These are phyloP conservation scores for Cyclotella kingstonii DNA, from an alignment of 108 stramenopile species.

Conservation along the genomic window DNA sequence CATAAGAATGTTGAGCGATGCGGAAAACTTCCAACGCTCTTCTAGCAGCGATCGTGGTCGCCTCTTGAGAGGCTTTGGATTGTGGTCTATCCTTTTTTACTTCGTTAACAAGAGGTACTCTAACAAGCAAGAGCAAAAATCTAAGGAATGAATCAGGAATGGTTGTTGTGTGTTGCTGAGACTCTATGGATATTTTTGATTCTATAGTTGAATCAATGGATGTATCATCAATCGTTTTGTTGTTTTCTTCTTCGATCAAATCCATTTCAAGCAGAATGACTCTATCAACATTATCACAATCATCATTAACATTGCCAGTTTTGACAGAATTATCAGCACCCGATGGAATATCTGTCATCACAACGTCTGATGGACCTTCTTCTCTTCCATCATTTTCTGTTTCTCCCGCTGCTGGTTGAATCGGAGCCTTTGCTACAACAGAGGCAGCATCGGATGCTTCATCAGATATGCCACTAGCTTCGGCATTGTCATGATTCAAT, in stretches of 20 bases:
- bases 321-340: too few relatives aligned
- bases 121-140: conserved; percentile 20
- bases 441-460: too few relatives aligned
- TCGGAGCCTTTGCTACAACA: too few relatives aligned
- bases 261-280: too few relatives aligned
- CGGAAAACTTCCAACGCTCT: conserved; percentile 21
- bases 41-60: conserved; percentile 14
- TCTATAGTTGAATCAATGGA: neutral
- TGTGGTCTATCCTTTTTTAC: conserved; percentile 5
- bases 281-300: too few relatives aligned
- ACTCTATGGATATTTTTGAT: neutral
- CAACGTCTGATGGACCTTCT: too few relatives aligned
- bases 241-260: neutral
- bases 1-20: conserved; percentile 3
- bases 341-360: too few relatives aligned
- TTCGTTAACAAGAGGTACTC: conserved; percentile 22
- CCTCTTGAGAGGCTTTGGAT: conserved; percentile 4
- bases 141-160: conserved; percentile 39
- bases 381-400: too few relatives aligned
- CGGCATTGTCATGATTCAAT: neutral
- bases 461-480: too few relatives aligned
- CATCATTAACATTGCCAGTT: too few relatives aligned
- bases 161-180: neutral
- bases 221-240: neutral
- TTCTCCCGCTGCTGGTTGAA: too few relatives aligned